These are phyloP conservation scores for Aspergillus olivimuriae DNA, from an alignment of 495 filamentous ascomycete species.

Conservation along the genomic window DNA sequence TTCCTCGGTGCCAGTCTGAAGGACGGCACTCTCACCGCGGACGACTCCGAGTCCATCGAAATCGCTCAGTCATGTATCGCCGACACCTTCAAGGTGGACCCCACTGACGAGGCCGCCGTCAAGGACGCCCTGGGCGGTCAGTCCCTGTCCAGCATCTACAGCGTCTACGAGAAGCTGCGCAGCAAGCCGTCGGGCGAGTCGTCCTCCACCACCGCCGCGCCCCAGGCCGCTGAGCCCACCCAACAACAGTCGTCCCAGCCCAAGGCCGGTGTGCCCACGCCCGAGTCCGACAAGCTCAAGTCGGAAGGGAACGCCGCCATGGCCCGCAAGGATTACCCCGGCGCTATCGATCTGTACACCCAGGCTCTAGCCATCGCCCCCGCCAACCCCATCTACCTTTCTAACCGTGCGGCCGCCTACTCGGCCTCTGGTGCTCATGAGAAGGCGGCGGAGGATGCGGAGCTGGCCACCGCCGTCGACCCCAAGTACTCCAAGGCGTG, in stretches of 20 bases:
- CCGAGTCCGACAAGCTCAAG: conserved; percentile 82
- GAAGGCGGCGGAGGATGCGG: conserved; percentile 75
- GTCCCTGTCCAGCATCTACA: conserved; percentile 83
- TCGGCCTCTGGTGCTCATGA: conserved; percentile 74
- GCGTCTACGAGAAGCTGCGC: conserved; percentile 93
- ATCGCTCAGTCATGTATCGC: conserved; percentile 88
- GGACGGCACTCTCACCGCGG: conserved; percentile 78
- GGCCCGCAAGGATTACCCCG: conserved; percentile 77
- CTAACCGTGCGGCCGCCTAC: conserved; percentile 92
- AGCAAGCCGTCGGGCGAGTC: conserved; percentile 47
- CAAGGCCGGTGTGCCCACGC: conserved; percentile 32
- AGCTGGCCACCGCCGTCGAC: conserved; percentile 77
- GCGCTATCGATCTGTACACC: conserved; percentile 79
- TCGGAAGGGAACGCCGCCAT: conserved; percentile 91
- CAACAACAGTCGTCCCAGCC: conserved; percentile 14
- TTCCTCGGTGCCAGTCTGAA: conserved; percentile 80
- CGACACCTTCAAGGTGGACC: conserved; percentile 91
- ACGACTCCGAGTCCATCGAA: conserved; percentile 88
- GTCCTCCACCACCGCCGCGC: conserved; percentile 8
- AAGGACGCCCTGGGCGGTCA: conserved; percentile 73
- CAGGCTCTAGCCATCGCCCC: conserved; percentile 74
- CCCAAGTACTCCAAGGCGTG: conserved; percentile 95
- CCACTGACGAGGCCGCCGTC: conserved; percentile 64
- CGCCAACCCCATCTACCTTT: conserved; percentile 90
- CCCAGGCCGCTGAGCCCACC: conserved; percentile 7